Base-by-base conservation (phyloP, 352 stramenopile genomes). In the Phytopythium montanum region DNA sequence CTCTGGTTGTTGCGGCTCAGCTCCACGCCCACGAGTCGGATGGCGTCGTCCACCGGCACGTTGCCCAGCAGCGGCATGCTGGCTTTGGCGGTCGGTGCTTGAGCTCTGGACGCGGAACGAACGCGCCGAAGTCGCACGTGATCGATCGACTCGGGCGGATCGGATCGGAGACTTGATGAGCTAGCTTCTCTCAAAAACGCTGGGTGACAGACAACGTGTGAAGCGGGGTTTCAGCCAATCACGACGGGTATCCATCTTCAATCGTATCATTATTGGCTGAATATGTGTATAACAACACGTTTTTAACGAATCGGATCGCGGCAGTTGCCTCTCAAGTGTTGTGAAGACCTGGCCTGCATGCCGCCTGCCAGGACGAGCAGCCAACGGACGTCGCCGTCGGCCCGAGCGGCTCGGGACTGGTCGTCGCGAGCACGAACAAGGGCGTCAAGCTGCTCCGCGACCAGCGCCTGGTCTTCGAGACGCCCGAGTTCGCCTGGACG, bases 371-470 rank as follows among this genome's bases (percentile, higher is more conserved):
- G n/a, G n/a, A n/a, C n/a, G n/a, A n/a, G n/a, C 84, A 93, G 61
- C 85, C 85, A 1, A 89, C 80, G 19, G 85, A 81, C 33, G 73
- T 94, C 3, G 77, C 80, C 0, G 65, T 92, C 7, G 79, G 70
- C 0, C 73, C 80, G 9, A 62, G 64, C 1, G 53, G 63, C 46
- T 87, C 79, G 25, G 71, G 69, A 10, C 59, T 95, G 18, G 75
- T 72, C 42, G 79, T 80, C 3, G 75, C 87, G 34, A 88, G 79
- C 67, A 90, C 78, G 19, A 93, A 92, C 79, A 90, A 93, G 66
- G 83, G 85, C 21, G 69, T 96, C 34, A 93, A 94, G 72, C 62
- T 92, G 19, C 67, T 96, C 48, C 73, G 74, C 14, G 79, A 90
- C 55, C 76, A 87, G 52, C 72, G 75, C 7, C 50, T 92, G 3